Conservation (phyloP, 805 yeast species). For the Sugiyamaella lignohabitans region DNA sequence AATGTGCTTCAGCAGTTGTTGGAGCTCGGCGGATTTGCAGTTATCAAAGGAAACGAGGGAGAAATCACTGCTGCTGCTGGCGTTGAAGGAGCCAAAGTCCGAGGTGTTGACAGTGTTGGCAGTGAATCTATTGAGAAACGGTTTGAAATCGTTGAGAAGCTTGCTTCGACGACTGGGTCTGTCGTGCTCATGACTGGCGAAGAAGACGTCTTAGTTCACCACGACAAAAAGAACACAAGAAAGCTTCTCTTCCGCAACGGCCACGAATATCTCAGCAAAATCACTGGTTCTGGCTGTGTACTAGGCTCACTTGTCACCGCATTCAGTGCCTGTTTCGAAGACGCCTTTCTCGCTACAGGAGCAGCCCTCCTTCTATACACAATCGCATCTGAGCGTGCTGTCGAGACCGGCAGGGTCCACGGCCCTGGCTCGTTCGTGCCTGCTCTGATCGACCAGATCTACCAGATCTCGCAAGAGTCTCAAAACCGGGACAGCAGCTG, state of each 20-base stretch:
- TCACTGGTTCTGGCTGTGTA: constrained; percentile 82
- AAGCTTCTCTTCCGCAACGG: constrained; percentile 47
- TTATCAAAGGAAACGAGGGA: constrained; percentile 82
- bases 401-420: constrained; percentile 15
- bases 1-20: constrained; percentile 44
- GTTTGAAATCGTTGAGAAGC: constrained; percentile 39
- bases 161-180: constrained; percentile 47
- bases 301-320: constrained; percentile 67
- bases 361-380: constrained; percentile 56
- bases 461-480: constrained; percentile 5
- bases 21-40: constrained; percentile 47
- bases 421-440: constrained; percentile 52
- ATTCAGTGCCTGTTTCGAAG: constrained; percentile 41
- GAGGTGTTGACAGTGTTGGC: constrained; percentile 60
- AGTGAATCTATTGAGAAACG: constrained; percentile 19
- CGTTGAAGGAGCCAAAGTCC: constrained; percentile 41
- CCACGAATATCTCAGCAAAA: constrained; percentile 50
- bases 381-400: constrained; percentile 54
- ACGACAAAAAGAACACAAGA: neutral
- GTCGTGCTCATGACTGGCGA: constrained; percentile 70
- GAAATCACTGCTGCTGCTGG: constrained; percentile 64
- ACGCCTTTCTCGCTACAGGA: constrained; percentile 42
- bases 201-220: constrained; percentile 43
- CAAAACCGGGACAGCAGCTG: neutral
- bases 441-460: constrained; percentile 41